Base-by-base conservation (phyloP, 768 basidiomycete species). In the Suillus placidus region DNA sequence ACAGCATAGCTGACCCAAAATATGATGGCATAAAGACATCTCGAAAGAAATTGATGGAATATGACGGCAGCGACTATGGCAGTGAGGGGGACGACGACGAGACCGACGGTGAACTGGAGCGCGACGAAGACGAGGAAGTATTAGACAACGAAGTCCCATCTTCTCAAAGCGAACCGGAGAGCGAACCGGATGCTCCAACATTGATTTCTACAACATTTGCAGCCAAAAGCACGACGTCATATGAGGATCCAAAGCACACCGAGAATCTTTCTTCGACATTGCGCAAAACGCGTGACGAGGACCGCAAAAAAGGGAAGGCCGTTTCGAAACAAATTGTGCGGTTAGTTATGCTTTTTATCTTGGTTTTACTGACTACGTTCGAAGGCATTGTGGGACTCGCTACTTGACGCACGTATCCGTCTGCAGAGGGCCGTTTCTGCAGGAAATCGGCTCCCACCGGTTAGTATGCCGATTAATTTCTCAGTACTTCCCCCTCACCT, bases 371-470 rank as follows among this genome's bases (percentile, higher is more conserved):
- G 34, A 61, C 51, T 37, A 60, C 37, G 12, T 63, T 32, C 65
- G 26, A 30, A 98, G 95, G 81, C 83, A 3, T 77, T 95, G 42
- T 97, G 94, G 92, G 94, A 98, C 75, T 82, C 84, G 6, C 81
- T 98, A 43, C 83, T 98, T 35, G 93, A 97, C 73, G 87, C 92
- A n/a, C 87, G 97, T 42, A 99, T 99, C 74, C 89, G 89, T 32
- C 77, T 97, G 52, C 97, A 98, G 78, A 98, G 95, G 79, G 85
- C 89, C 30, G 81, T 88, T 54, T 71, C 81, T 2, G 80, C 88
- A 13, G 82, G 88, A 7, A 92, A 94, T 71, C 79, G 80, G 58
- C 81, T 97, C 7, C 90, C 92, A 40, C 72, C 69, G 40, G 93
- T 90, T 72, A 69, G 88, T 78, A 40, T 16, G 38, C 6, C 52